phyloP scores from a whole-genome alignment of 139 green algal species.

The Closterium sp. region DNA sequence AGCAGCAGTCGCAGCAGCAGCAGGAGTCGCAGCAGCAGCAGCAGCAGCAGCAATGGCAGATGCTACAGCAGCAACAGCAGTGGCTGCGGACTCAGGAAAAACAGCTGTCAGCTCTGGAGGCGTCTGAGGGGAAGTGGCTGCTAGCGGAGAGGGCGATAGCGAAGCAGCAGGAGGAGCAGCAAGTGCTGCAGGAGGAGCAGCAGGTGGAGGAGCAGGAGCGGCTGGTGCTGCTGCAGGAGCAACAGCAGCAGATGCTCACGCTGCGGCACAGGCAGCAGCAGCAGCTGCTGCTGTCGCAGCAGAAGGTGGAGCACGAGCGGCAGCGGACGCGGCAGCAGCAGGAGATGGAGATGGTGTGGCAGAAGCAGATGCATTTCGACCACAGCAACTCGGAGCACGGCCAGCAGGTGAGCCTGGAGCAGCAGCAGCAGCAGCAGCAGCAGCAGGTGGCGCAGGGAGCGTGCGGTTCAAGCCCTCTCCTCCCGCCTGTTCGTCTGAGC shows the following conservation, averaged over 20 bases:
- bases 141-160: not conserved
- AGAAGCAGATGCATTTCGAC: not conserved
- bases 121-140: not conserved
- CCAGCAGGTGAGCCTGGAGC: not conserved
- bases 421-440: not conserved
- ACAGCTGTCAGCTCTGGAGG: not conserved
- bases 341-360: not conserved
- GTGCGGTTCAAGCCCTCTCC: not conserved
- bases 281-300: not conserved
- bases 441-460: not conserved
- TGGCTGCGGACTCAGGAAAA: not conserved
- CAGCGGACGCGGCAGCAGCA: not conserved
- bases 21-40: conserved; percentile 12
- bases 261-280: conserved; percentile 5
- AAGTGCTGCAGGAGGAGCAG: conserved; percentile 9
- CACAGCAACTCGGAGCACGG: not conserved
- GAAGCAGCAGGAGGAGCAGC: conserved; percentile 14
- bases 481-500: not conserved
- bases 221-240: not conserved
- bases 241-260: conserved; percentile 7
- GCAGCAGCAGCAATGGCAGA: conserved; percentile 14
- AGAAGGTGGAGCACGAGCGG: not conserved
- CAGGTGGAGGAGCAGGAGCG: conserved; percentile 15
- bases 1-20: conserved; percentile 19
- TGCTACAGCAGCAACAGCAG: conserved; percentile 26